phyloP scores from a whole-genome alignment of 108 stramenopile genomes.

The Hondaea fermentalgiana region DNA sequence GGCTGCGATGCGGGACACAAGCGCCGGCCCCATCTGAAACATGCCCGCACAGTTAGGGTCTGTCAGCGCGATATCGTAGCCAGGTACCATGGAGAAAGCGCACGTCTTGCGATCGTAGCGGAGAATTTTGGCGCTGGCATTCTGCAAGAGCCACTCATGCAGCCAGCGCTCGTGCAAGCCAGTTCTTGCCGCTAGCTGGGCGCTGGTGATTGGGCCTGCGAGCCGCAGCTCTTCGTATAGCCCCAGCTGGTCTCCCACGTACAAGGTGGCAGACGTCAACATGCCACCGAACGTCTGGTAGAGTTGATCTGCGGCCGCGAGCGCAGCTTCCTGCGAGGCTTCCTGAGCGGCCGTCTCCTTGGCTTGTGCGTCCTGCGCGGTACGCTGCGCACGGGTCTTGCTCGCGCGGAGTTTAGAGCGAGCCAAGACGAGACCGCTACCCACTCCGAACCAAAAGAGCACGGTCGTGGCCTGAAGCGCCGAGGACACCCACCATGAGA shows the following conservation, averaged over 20 bases:
- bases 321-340: background rate
- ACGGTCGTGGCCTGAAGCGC: background rate
- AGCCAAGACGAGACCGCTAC: background rate
- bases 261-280: background rate
- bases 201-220: background rate
- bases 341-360: background rate
- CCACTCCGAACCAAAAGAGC: background rate
- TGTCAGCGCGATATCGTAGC: background rate
- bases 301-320: background rate
- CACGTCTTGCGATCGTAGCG: background rate
- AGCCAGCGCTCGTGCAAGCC: slow-evolving; percentile 10
- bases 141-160: background rate
- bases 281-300: background rate
- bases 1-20: background rate
- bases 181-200: background rate
- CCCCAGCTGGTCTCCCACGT: background rate
- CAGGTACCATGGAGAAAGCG: background rate
- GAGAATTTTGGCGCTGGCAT: background rate
- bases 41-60: background rate
- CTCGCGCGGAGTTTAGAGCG: background rate
- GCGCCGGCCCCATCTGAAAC: background rate
- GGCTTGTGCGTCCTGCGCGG: background rate
- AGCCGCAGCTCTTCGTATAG: background rate
- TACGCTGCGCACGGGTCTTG: background rate
- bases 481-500: no score